phyloP scores from a whole-genome alignment of 331 rosid genomes.

The Spiraea crenata region DNA sequence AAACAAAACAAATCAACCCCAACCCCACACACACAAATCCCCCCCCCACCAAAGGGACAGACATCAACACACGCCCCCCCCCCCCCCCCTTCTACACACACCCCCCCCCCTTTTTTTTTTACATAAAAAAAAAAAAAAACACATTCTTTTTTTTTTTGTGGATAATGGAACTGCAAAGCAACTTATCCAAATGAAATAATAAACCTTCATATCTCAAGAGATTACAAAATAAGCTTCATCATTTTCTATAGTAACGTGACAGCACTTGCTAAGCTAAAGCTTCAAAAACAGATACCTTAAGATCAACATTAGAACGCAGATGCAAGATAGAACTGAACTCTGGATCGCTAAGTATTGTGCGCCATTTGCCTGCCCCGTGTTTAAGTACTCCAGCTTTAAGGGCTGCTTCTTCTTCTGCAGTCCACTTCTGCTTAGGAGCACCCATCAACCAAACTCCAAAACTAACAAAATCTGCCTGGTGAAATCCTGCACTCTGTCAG shows the following conservation, averaged over 20 bases:
- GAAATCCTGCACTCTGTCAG: slow-evolving; percentile 11
- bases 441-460: slow-evolving; percentile 65
- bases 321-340: slow-evolving; percentile 77
- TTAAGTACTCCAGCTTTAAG: slow-evolving; percentile 95
- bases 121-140: too few species aligned
- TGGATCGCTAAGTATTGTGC: slow-evolving; percentile 89
- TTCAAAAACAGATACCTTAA: slow-evolving; percentile 57
- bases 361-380: slow-evolving; percentile 99
- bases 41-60: too few species aligned
- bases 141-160: too few species aligned
- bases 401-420: slow-evolving; percentile 97
- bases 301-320: slow-evolving; percentile 86
- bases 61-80: too few species aligned
- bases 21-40: too few species aligned
- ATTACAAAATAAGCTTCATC: neutral
- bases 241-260: slow-evolving; percentile 5
- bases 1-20: too few species aligned
- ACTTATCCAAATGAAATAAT: slow-evolving; percentile 10
- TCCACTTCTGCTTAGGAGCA: slow-evolving; percentile 99
- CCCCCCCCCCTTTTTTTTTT: too few species aligned
- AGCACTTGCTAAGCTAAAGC: slow-evolving; percentile 13
- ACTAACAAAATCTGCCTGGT: slow-evolving; percentile 27
- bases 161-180: slow-evolving; percentile 3
- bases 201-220: slow-evolving; percentile 21
- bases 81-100: too few species aligned